A percentile compares a stretch with the other conserved stretches of the same genome.
phyloP scores from a whole-genome alignment of 129 eudicot species.

The Deinandra increscens region DNA sequence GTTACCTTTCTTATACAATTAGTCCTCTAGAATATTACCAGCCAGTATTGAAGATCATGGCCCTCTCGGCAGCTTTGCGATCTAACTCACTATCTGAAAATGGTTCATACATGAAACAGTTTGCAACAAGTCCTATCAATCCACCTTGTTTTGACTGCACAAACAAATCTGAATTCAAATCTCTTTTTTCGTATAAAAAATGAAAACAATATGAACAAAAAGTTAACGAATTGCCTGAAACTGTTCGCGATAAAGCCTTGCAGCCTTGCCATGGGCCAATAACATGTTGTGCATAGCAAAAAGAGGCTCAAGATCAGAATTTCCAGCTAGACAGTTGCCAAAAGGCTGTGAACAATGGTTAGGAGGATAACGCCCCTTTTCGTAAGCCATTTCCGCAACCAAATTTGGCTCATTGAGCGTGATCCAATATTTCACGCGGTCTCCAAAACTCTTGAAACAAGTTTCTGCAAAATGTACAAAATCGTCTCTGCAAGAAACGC shows the following conservation, averaged over 20 bases:
- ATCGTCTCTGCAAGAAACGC: conserved; percentile 62
- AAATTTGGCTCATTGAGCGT: conserved; percentile 84
- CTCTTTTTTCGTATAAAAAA: neutral
- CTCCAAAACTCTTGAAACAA: conserved; percentile 72
- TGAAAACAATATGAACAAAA: neutral
- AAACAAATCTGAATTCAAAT: neutral
- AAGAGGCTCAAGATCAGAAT: conserved; percentile 81
- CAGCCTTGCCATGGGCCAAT: conserved; percentile 75
- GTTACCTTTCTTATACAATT: neutral
- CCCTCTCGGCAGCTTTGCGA: conserved; percentile 54
- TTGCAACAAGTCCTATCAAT: conserved; percentile 42
- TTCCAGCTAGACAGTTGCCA: conserved; percentile 65
- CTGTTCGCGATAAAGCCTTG: conserved; percentile 47
- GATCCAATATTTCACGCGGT: conserved; percentile 81
- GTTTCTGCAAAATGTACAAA: conserved; percentile 64
- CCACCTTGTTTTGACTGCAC: conserved; percentile 63
- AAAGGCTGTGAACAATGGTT: conserved; percentile 75
- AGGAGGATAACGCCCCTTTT: conserved; percentile 54
- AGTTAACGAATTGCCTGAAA: conserved; percentile 48
- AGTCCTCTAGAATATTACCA: conserved; percentile 43
- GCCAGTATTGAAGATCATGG: conserved; percentile 47
- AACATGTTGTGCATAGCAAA: conserved; percentile 63
- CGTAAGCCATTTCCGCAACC: conserved; percentile 35
- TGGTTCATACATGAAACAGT: conserved; percentile 49
- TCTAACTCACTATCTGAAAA: conserved; percentile 43